Base-by-base conservation (phyloP, 495 filamentous ascomycete genomes). In the Podospora tetraspora region DNA sequence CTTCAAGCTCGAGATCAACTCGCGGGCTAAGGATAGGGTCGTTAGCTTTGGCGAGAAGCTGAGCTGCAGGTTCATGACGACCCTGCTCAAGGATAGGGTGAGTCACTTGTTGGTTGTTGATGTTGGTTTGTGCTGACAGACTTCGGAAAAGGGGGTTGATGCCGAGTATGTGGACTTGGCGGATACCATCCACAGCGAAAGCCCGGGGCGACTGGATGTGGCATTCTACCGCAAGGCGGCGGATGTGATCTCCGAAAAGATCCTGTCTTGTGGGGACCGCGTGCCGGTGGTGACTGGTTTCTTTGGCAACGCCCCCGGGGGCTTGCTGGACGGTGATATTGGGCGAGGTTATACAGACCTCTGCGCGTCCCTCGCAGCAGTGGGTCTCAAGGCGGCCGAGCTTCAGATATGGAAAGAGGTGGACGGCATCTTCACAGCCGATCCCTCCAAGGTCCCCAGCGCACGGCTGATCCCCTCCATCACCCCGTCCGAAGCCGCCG, bases 371-470 rank as follows among this genome's bases (percentile, higher is more conserved):
- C 78, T 96, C 13, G 86, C 89, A 29, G 92, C 93, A 8, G 92
- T 96, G 3, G 93, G 91, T 23, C 78, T 92, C 1, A 84, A 85
- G 66, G 91, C 92, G 4, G 82, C 88, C 34, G 93, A 97, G 73
- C 83, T 96, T 24, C 93, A 97, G 74, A 89, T 96, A 9, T 94
- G 92, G 92, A 96, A 96, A 79, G 92, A 96, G 73, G 92, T 96
- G 23, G 92, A 95, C 74, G 92, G 92, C 24, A 94, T 96, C 67
- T 96, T 94, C 78, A 95, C 91, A 0, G 91, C 91, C 23, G 92
- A 96, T 72, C 93, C 93, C 1, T 84, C 89, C 62, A 96, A 96
- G 74, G 92, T 97, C 24, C 92, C 92, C 0, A 93, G 92, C 3
- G 93, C 93, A 13, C 82, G 87, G 59, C 84, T 96, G 22, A 82